Base-by-base conservation (phyloP, 768 basidiomycete species). In the Pulveroboletus sp. region DNA sequence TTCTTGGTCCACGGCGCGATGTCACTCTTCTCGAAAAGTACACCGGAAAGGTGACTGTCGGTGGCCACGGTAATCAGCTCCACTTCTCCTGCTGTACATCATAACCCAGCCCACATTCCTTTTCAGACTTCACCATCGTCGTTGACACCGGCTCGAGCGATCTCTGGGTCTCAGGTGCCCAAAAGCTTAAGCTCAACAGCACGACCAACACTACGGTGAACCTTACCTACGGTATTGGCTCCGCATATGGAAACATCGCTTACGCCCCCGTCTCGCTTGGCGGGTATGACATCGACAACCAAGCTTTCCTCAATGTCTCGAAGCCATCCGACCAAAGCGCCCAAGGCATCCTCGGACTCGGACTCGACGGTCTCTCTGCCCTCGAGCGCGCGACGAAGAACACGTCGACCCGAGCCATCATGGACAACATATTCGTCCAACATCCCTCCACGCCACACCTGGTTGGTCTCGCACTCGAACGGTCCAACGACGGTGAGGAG, bases 401-500 rank as follows among this genome's bases (percentile, higher is more conserved):
- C 35, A 9, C 30, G 1, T 51, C 54, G 0, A 24, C 51, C 2
- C 64, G 45, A 6, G 67, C 76, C 0, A 64, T 74, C 26, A 63
- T 78, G 40, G 57, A 62, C 11, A 77, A 73, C 56, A 60, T 77
- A 30, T 76, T 73, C 48, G 56, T 55, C 0, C 69, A 72, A 50
- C 58, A 71, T 44, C 58, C 70, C 1, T 47, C 55, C 9, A 51
- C 62, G 0, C 69, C 74, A 5, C 72, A 69, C 28, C 68, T 75
- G n/a, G 60, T 78, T 52, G 71, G 71, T 6, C 54, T 78, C 28
- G 68, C 75, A 14, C 67, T 78, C 14, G 65, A 73, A 6, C 71
- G 76, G 5, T 65, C 75, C 2, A 62, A 65, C 1, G 70, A 76
- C 42, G 57, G 72, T 14, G 71, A 73, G 31, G 57, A 70, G n/a